These are phyloP conservation scores for Cercospora berteroae DNA, from an alignment of 2,329 filamentous ascomycete genomes.

Conservation along the genomic window DNA sequence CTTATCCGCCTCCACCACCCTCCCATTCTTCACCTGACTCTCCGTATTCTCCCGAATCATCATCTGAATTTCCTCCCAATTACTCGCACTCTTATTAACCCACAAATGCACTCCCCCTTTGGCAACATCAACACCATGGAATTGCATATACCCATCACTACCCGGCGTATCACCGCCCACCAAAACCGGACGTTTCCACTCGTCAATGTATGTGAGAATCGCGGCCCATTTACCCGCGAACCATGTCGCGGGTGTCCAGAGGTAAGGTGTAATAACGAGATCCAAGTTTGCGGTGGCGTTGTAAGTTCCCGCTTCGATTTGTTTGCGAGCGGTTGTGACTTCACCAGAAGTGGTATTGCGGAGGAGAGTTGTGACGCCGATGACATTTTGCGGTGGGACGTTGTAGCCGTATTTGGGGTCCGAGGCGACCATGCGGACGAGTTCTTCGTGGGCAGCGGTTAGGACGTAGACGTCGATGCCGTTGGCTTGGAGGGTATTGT, in stretches of 20 bases:
- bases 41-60: constrained; percentile 42
- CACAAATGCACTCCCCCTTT: constrained; percentile 46
- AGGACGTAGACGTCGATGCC: constrained; percentile 48
- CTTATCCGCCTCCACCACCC: constrained; percentile 46
- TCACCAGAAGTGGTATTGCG: constrained; percentile 33
- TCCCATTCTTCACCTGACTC: constrained; percentile 39
- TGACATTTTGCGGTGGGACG: constrained; percentile 46
- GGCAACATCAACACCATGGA: constrained; percentile 46
- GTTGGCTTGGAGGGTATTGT: constrained; percentile 45
- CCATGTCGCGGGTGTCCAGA: constrained; percentile 48
- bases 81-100: constrained; percentile 43
- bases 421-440: constrained; percentile 49
- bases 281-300: constrained; percentile 41
- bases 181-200: constrained; percentile 47
- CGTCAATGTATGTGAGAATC: constrained; percentile 39
- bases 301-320: constrained; percentile 43
- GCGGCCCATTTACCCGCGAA: constrained; percentile 48
- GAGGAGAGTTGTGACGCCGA: constrained; percentile 45
- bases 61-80: constrained; percentile 38
- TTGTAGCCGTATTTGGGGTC: constrained; percentile 50
- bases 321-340: constrained; percentile 42
- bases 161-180: constrained; percentile 47
- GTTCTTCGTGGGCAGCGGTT: constrained; percentile 46
- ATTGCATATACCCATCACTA: constrained; percentile 48
- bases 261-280: constrained; percentile 43